Conservation (phyloP, 305 asterid genomes). For the Ilex paraguariensis region DNA sequence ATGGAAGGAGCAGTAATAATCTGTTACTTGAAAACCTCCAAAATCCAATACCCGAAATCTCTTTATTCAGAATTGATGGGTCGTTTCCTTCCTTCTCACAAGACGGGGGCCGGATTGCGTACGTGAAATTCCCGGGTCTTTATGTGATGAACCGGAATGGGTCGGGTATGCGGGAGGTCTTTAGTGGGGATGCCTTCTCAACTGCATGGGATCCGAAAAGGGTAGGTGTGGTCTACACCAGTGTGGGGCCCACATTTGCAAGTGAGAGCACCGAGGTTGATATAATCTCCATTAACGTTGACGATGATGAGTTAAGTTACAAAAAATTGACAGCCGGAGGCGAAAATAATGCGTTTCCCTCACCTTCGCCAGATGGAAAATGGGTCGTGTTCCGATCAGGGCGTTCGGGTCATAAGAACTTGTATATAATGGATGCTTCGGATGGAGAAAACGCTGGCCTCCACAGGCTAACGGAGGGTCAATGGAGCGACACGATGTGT, state of each 20-base stretch:
- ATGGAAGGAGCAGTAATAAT: conserved; percentile 22
- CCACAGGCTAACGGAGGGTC: conserved; percentile 50
- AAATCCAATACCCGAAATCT: conserved; percentile 41
- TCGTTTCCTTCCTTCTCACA: conserved; percentile 85
- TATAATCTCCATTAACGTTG: conserved; percentile 58
- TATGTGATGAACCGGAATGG: conserved; percentile 75
- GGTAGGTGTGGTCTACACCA: conserved; percentile 72
- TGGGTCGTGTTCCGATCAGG: conserved; percentile 85
- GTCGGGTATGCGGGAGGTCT: conserved; percentile 50
- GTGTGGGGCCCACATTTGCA: conserved; percentile 64
- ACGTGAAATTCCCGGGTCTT: conserved; percentile 52
- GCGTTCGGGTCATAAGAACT: conserved; percentile 72
- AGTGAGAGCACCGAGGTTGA: conserved; percentile 69
- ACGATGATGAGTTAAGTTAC: conserved; percentile 40
- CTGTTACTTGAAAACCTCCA: conserved; percentile 53
- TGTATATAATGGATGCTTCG: conserved; percentile 81
- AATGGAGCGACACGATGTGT: conserved; percentile 90
- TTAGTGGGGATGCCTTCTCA: conserved; percentile 42
- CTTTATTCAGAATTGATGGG: conserved; percentile 75
- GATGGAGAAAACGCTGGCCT: conserved; percentile 64
- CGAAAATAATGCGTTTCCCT: conserved; percentile 78
- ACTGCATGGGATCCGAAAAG: conserved; percentile 86
- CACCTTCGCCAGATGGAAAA: conserved; percentile 87
- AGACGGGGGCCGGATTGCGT: conserved; percentile 62
- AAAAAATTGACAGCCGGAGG: conserved; percentile 53